Conservation (phyloP, 2,329 filamentous ascomycete species). For the Hirsutella rhossiliensis region DNA sequence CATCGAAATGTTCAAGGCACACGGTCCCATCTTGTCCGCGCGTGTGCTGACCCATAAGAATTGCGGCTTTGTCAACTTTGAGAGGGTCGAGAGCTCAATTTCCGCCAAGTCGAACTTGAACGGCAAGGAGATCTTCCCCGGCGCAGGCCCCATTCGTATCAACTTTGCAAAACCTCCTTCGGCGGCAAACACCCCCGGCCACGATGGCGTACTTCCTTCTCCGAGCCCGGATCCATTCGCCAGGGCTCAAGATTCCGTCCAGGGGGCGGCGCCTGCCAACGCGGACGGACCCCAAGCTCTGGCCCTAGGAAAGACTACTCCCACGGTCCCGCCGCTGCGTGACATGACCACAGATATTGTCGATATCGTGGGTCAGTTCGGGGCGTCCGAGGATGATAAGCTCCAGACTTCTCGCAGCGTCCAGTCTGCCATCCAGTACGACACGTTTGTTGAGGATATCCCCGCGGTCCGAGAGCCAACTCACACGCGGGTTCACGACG, state of each 20-base stretch:
- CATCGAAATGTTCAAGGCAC: slow-evolving; percentile 89
- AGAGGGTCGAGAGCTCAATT: slow-evolving; percentile 80
- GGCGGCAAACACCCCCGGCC: slow-evolving; percentile 76
- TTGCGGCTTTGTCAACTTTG: slow-evolving; percentile 97
- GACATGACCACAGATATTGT: slow-evolving; percentile 77
- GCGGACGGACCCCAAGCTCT: slow-evolving; percentile 23
- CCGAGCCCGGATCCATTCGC: slow-evolving; percentile 80
- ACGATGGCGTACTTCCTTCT: slow-evolving; percentile 77
- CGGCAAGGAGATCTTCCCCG: slow-evolving; percentile 96
- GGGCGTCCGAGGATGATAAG: slow-evolving; percentile 68
- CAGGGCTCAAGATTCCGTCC: slow-evolving; percentile 37
- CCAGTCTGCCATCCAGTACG: slow-evolving; percentile 64
- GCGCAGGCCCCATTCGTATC: slow-evolving; percentile 86
- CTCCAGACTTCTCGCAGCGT: slow-evolving; percentile 61
- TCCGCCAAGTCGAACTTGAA: slow-evolving; percentile 81
- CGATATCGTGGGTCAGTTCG: slow-evolving; percentile 79
- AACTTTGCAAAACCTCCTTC: slow-evolving; percentile 96
- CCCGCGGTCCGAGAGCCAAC: slow-evolving; percentile 80
- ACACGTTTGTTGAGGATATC: slow-evolving; percentile 67
- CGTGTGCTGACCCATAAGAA: slow-evolving; percentile 96
- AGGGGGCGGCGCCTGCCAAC: slow-evolving; percentile 16
- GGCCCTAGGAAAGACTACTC: slow-evolving; percentile 28
- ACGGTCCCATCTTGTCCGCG: slow-evolving; percentile 81
- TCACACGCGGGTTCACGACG: slow-evolving; percentile 82
- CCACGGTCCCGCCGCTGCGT: slow-evolving; percentile 58